Base-by-base conservation (phyloP, 2,329 filamentous ascomycete species). In the Pseudocercospora vitis region DNA sequence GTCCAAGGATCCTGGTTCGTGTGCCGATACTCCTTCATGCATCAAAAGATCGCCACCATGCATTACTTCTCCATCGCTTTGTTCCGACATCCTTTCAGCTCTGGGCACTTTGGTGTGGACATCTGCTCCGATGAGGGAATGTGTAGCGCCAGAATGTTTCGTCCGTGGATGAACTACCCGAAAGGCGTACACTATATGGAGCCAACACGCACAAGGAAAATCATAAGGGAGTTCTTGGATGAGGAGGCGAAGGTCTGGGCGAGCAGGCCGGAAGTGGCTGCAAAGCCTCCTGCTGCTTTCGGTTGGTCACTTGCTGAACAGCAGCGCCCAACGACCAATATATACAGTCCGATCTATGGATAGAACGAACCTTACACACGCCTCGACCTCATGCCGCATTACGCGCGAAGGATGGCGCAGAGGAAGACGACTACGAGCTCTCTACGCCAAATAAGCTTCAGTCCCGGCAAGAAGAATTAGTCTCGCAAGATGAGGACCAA, bases 51-150 rank as follows among this genome's bases (percentile, higher is more conserved):
- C 11, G 60, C 62, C 2, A 63, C 60, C 7, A 57, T 47, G 16
- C 47, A 62, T 24, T 66, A 63, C 50, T 64, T 66, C 51, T 52
- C 59, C 16, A 57, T 65, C 18, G 32, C 53, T 3, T 40, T 64
- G 12, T 57, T 58, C 49, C 33, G 47, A 29, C 42, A 55, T n/a
- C 35, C 53, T 1, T 23, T 61, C 1, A 35, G 54, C 0, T 26
- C 50, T 2, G 56, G 48, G 3, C 61, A 55, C 21, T 49, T 26
- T 18, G 58, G 61, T 7, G 48, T 63, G 2, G 54, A 58, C 2
- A 33, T 63, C 31, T 57, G 52, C 24, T 23, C 52, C 1, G 58
- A 39, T 18, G 48, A 57, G 8, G 61, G 52, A 6, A 53, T 62
- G 33, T 55, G 49, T 21, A 60, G 58, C 23, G 56, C 62, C 5